These are phyloP conservation scores for Schizothecium vesticola DNA, from an alignment of 495 filamentous ascomycete genomes.

Conservation along the genomic window DNA sequence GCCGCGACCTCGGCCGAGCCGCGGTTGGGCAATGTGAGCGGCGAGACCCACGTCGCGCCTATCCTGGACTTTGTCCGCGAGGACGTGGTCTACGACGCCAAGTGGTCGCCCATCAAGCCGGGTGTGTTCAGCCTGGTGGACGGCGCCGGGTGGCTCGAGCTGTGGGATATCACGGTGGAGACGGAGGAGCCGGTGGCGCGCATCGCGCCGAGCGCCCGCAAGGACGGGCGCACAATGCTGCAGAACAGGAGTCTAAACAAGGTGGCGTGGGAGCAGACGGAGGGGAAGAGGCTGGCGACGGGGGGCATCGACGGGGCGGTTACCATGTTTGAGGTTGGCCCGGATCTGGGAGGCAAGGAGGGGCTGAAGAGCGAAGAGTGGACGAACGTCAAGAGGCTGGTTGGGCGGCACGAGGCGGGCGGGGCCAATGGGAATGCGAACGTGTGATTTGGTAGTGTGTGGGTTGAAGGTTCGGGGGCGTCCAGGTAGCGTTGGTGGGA, in stretches of 20 bases:
- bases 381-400: conserved; percentile 79
- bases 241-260: conserved; percentile 78
- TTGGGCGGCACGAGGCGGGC: conserved; percentile 58
- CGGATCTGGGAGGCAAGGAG: conserved; percentile 74
- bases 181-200: conserved; percentile 83
- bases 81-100: conserved; percentile 92
- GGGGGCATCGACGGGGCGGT: conserved; percentile 87
- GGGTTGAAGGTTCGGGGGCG: background rate
- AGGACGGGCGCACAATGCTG: conserved; percentile 54
- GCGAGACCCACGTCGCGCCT: conserved; percentile 54
- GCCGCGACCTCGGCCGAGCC: conserved; percentile 51
- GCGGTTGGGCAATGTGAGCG: conserved; percentile 41
- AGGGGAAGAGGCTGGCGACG: conserved; percentile 79
- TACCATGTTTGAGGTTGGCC: conserved; percentile 89
- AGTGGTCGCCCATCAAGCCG: conserved; percentile 87
- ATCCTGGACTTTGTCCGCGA: conserved; percentile 86
- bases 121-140: conserved; percentile 92
- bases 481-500: background rate
- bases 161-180: conserved; percentile 92
- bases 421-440: conserved; percentile 27
- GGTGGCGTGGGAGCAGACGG: conserved; percentile 83
- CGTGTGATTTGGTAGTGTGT: background rate
- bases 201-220: conserved; percentile 59
- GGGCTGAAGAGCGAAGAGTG: conserved; percentile 80
- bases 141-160: conserved; percentile 84